Evolutionary conservation across 2,329 filamentous ascomycete species (phyloP), one percentile per base, ranked within the genome.

Genomic region (Emmonsiellopsis sp.): DNA sequence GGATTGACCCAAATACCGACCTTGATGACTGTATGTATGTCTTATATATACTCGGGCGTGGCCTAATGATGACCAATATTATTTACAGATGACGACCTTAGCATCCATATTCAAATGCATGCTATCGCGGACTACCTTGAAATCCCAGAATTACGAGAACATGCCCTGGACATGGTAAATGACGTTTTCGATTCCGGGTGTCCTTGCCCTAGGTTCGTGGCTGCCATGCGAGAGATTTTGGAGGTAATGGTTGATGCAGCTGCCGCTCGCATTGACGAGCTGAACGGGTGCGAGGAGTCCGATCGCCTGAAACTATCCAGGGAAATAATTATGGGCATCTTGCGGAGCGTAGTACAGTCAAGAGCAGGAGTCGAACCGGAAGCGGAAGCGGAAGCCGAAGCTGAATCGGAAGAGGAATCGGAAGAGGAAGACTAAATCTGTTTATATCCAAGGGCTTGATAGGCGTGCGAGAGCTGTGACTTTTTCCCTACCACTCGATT

Each of bases 41-140:
- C 13, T 44, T 3, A 20, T 1, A 11, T n/a, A 44, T 44, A 10
- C 3, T 44, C 10, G 20, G 42, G 1, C 20, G 11, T 3, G 13
- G 42, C 13, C 13, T 1, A 1, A 1, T 10, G 16, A 10, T 7
- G 5, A 15, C 13, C 42, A 10, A n/a, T 10, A n/a, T 10, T 5
- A 3, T 44, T 26, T 26, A n/a, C 20, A 26, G 20, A 50, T 7
- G 40, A 13, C 32, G 26, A 37, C 1, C 8, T 35, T 9, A 4
- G 15, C 7, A 45, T 15, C 13, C 30, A 58, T 10, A 43, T 57
- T 7, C 13, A 26, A 4, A 46, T 55, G 7, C 53, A 60, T 46
- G 45, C 54, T 2, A 56, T 59, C 30, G 58, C 45, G 8, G 45
- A 59, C 3, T 58, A 56, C 32, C 58, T 56, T 30, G 40, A 45